phyloP scores from a whole-genome alignment of 805 yeast species.

The Metschnikowia hibisci region DNA sequence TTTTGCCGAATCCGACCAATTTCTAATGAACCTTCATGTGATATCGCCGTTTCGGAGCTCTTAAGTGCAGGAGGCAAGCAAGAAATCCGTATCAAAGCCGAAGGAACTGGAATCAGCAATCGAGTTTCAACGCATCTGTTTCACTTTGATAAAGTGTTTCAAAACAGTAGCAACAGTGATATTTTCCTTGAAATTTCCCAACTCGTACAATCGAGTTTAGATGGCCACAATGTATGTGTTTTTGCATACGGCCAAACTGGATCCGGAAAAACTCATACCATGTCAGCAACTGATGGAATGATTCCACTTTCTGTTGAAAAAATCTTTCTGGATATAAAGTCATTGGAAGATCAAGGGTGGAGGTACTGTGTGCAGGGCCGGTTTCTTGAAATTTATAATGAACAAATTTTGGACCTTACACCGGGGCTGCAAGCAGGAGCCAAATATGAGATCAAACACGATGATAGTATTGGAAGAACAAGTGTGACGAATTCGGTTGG shows the following conservation, averaged over 20 bases:
- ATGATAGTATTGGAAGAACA: conserved; percentile 50
- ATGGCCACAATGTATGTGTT: conserved; percentile 88
- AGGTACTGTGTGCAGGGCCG: conserved; percentile 60
- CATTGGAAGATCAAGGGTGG: conserved; percentile 58
- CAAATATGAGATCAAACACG: conserved; percentile 72
- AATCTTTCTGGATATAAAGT: conserved; percentile 56
- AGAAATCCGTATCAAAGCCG: conserved; percentile 23
- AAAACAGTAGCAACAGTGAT: conserved; percentile 49
- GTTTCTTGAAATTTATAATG: conserved; percentile 88
- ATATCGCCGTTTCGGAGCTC: conserved; percentile 16
- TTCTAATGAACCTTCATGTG: background rate
- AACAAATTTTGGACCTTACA: conserved; percentile 68
- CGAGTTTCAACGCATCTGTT: conserved; percentile 34
- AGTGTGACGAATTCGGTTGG: conserved; percentile 56
- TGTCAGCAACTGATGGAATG: conserved; percentile 77
- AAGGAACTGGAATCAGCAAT: background rate
- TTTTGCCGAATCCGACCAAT: conserved; percentile 79
- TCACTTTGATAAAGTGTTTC: conserved; percentile 77
- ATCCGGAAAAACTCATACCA: conserved; percentile 90
- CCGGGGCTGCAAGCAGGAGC: conserved; percentile 18
- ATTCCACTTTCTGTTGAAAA: conserved; percentile 72
- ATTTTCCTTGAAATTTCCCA: conserved; percentile 85
- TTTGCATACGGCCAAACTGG: conserved; percentile 96
- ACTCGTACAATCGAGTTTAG: conserved; percentile 60
- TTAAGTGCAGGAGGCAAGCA: conserved; percentile 35